Evolutionary conservation across 179 eudicot species (phyloP).

Genomic region (Silene vulgaris): DNA sequence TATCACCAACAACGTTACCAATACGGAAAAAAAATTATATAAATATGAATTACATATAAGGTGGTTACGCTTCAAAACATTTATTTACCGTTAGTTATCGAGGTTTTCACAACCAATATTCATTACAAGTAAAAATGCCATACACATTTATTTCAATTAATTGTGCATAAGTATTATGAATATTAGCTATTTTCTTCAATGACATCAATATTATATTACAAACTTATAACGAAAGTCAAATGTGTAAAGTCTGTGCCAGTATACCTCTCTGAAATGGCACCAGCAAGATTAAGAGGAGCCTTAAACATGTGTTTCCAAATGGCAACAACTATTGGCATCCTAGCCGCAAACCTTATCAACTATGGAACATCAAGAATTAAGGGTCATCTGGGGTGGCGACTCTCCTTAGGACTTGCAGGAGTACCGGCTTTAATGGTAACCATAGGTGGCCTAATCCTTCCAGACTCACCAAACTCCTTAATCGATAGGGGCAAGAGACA

Average conservation of each 20-base stretch:
- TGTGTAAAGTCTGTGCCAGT: conserved; percentile 26
- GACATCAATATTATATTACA: neutral
- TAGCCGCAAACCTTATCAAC: conserved; percentile 27
- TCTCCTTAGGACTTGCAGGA: no score
- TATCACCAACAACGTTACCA: no score
- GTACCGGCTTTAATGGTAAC: no score
- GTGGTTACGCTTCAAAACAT: no score
- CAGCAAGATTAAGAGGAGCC: conserved; percentile 33
- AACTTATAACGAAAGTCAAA: neutral
- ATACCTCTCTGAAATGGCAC: conserved; percentile 36
- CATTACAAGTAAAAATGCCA: no score
- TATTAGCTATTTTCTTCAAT: neutral
- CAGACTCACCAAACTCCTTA: conserved; percentile 32
- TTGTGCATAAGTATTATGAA: neutral
- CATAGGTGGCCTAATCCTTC: conserved; percentile 20
- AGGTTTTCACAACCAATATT: no score
- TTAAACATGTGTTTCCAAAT: conserved; percentile 34
- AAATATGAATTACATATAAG: no score
- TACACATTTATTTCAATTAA: no score
- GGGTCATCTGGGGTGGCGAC: no score
- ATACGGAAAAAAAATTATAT: no score
- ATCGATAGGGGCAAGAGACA: conserved; percentile 28
- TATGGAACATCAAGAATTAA: no score
- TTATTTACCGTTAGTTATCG: no score
- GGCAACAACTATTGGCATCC: conserved; percentile 35